phyloP scores from a whole-genome alignment of 495 filamentous ascomycete genomes.

The Xylaria flabelliformis region DNA sequence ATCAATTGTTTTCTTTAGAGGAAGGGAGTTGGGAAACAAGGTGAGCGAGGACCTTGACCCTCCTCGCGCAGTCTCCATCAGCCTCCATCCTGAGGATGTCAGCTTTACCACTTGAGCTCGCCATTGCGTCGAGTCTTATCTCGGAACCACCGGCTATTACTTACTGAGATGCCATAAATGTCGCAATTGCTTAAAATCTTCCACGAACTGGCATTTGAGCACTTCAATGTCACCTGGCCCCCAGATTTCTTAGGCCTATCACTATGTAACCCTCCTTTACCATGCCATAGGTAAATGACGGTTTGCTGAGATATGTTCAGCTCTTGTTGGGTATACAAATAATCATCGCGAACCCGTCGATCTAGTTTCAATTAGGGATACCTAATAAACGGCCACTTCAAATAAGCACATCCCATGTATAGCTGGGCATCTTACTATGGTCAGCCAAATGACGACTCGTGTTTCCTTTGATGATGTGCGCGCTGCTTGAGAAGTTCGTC shows the following conservation, averaged over 20 bases:
- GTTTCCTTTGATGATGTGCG: background rate
- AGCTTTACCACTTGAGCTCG: background rate
- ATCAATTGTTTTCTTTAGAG: background rate
- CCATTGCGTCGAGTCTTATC: background rate
- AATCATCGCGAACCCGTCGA: background rate
- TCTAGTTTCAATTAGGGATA: background rate
- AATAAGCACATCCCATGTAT: background rate
- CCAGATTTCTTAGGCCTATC: background rate
- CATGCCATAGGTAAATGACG: background rate
- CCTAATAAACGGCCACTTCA: background rate
- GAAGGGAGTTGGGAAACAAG: background rate
- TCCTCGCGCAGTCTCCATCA: background rate
- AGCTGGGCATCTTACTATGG: background rate
- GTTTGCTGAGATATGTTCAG: background rate
- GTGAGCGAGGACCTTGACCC: background rate
- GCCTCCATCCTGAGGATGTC: background rate
- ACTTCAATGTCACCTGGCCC: background rate
- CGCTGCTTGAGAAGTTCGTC: background rate
- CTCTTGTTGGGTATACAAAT: background rate
- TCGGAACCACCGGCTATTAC: background rate
- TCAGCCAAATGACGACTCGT: conserved; percentile 5
- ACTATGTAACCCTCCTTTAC: background rate
- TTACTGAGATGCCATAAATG: background rate
- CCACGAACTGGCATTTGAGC: too few relatives aligned
- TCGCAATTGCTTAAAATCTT: background rate